phyloP scores from a whole-genome alignment of 495 filamentous ascomycete species.

The Xylaria bambusicola region DNA sequence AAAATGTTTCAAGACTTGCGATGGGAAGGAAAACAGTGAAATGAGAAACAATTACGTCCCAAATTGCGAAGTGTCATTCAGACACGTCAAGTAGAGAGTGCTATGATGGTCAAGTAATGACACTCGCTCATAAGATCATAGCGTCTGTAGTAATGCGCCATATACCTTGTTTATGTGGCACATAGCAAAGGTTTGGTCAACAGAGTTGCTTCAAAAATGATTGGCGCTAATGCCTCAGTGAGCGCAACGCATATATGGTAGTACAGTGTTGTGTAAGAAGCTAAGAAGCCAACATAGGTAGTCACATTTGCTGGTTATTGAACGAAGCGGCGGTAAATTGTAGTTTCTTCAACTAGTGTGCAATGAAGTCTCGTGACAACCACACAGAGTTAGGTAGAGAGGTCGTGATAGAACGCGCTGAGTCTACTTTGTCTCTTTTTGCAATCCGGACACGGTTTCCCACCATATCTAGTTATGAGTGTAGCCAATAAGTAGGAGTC shows the following conservation, averaged over 20 bases:
- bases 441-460: not conserved
- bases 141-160: not conserved
- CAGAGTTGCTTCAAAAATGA: no score
- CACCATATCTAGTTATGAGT: not conserved
- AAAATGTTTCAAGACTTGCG: not conserved
- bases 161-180: no score
- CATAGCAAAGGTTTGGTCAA: no score
- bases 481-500: conserved; percentile 7
- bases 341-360: not conserved
- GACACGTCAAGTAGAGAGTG: no score
- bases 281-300: no score
- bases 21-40: no score
- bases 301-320: not conserved
- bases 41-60: not conserved
- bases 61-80: no score
- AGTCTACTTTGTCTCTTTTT: not conserved
- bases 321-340: not conserved
- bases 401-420: not conserved
- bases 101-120: not conserved
- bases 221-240: not conserved
- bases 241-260: not conserved
- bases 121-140: not conserved
- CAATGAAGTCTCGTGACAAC: not conserved
- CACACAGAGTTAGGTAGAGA: not conserved
- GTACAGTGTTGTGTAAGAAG: not conserved